These are phyloP conservation scores for Pestalotiopsis sp. DNA, from an alignment of 2,329 filamentous ascomycete genomes.

Conservation along the genomic window DNA sequence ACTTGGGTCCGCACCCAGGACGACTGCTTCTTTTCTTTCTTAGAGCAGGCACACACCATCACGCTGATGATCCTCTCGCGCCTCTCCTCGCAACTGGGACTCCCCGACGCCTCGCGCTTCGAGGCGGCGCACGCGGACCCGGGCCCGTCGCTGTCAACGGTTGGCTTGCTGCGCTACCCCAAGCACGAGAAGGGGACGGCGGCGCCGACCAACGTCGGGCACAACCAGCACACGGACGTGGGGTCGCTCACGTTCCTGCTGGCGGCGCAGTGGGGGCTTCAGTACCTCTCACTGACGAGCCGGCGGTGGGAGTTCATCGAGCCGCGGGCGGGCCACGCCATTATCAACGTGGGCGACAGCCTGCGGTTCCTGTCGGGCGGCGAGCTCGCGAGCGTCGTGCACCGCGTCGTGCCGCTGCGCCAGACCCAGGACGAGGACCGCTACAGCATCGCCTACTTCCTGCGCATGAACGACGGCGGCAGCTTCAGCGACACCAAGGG, in stretches of 20 bases:
- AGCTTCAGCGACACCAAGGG: not conserved
- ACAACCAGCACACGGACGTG: not conserved
- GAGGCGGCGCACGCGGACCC: not conserved
- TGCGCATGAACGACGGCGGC: not conserved
- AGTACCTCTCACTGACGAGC: not conserved
- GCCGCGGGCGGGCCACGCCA: not conserved
- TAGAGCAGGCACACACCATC: not conserved
- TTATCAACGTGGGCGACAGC: slow-evolving; percentile 2
- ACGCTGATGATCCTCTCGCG: not conserved
- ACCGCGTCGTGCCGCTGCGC: not conserved
- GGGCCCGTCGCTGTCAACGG: not conserved
- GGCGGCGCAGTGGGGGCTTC: not conserved
- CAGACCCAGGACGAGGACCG: not conserved
- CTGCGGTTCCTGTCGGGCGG: not conserved
- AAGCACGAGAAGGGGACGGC: not conserved
- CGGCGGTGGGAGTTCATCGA: not conserved
- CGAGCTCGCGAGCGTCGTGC: not conserved
- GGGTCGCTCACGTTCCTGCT: not conserved
- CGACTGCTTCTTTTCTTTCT: not conserved
- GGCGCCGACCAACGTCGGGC: not conserved
- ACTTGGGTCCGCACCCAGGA: not conserved
- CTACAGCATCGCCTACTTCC: not conserved
- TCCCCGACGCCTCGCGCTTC: not conserved
- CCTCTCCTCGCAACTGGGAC: not conserved
- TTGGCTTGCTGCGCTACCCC: not conserved